These are phyloP conservation scores for Rhododendron williamsianum DNA, from an alignment of 148 eudicot genomes.

Conservation along the genomic window DNA sequence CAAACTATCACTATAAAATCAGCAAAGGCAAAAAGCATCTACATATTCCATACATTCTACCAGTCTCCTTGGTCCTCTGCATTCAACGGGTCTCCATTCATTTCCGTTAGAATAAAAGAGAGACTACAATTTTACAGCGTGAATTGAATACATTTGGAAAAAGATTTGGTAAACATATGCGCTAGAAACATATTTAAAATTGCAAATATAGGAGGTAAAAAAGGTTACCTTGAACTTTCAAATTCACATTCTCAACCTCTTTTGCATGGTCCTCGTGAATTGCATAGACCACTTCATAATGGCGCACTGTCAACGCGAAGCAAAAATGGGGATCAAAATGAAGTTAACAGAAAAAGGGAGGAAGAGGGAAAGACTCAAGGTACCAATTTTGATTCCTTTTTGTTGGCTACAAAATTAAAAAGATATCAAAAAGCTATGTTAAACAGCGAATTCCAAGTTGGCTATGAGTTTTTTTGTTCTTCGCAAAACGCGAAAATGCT, in stretches of 20 bases:
- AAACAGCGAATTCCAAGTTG: background rate
- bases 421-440: background rate
- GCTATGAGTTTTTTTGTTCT: background rate
- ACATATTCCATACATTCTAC: background rate
- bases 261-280: constrained; percentile 72
- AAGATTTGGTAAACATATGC: background rate
- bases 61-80: background rate
- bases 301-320: constrained; percentile 53
- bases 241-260: constrained; percentile 68
- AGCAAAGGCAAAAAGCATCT: background rate
- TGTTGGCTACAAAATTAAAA: background rate
- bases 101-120: background rate
- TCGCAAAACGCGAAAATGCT: background rate
- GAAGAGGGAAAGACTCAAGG: background rate
- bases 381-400: background rate
- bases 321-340: constrained; percentile 9
- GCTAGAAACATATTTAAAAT: background rate
- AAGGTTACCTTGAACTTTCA: constrained; percentile 66
- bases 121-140: background rate
- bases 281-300: constrained; percentile 86
- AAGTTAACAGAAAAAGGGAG: background rate
- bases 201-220: background rate
- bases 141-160: background rate
- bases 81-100: background rate
- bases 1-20: background rate